phyloP scores from a whole-genome alignment of 192 early-diverging fungal species.

The Anaeromyces robustus region DNA sequence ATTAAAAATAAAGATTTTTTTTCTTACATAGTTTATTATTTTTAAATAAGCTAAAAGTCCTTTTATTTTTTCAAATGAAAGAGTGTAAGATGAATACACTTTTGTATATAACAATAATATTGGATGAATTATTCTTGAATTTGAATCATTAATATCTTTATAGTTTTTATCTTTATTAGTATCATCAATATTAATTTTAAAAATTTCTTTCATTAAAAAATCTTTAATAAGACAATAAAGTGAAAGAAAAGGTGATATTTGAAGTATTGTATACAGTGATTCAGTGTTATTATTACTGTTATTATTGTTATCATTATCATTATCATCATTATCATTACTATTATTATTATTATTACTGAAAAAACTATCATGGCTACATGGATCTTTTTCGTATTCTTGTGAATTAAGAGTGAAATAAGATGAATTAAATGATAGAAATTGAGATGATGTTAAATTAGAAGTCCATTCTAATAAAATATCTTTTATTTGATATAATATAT shows the following conservation, averaged over 20 bases:
- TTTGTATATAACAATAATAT: background rate
- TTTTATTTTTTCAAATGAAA: background rate
- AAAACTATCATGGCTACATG: too few relatives aligned
- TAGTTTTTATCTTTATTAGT: background rate
- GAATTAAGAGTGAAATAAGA: too few relatives aligned
- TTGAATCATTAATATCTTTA: background rate
- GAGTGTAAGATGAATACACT: background rate
- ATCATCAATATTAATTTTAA: background rate
- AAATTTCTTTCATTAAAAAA: background rate
- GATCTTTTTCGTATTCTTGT: too few relatives aligned
- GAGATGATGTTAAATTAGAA: background rate
- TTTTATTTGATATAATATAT: background rate
- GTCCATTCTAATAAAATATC: background rate
- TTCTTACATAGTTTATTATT: background rate
- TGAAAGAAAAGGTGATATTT: background rate
- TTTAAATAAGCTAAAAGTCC: background rate
- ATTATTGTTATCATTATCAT: too few relatives aligned
- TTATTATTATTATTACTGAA: too few relatives aligned
- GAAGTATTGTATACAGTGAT: background rate
- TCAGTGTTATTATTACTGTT: background rate
- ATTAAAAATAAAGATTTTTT: background rate
- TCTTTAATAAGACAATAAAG: background rate
- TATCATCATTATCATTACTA: too few relatives aligned
- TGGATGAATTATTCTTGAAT: background rate
- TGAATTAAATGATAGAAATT: too few relatives aligned